phyloP scores from a whole-genome alignment of 148 eudicot species.

The Camellia sinensis region DNA sequence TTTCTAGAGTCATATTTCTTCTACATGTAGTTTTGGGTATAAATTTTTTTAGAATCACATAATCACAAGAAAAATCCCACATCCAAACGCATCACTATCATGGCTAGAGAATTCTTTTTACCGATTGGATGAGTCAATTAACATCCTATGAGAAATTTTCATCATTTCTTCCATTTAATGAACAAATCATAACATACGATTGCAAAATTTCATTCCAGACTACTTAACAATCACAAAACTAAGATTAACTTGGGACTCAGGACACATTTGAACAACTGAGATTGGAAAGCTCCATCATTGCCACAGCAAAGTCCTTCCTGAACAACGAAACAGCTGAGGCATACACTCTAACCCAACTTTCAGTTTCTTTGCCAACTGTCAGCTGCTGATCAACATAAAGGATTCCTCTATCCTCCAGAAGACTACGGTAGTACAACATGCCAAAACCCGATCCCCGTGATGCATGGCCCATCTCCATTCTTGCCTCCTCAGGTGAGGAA shows the following conservation, averaged over 20 bases:
- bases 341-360: slow-evolving; percentile 55
- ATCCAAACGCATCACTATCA: neutral
- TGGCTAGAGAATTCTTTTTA: neutral
- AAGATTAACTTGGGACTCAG: neutral
- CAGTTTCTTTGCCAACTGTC: slow-evolving; percentile 47
- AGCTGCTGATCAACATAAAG: slow-evolving; percentile 62
- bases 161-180: neutral
- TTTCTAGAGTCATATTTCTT: neutral
- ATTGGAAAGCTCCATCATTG: slow-evolving; percentile 43
- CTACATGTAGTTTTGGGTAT: neutral
- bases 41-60: neutral
- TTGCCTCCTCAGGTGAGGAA: slow-evolving; percentile 20
- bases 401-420: slow-evolving; percentile 47
- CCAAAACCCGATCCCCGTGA: slow-evolving; percentile 49
- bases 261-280: slow-evolving; percentile 37
- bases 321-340: slow-evolving; percentile 50
- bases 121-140: neutral
- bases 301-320: slow-evolving; percentile 20
- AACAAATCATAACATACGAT: neutral
- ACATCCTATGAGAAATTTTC: neutral
- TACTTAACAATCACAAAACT: neutral
- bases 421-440: slow-evolving; percentile 46
- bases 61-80: neutral
- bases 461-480: slow-evolving; percentile 45
- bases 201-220: neutral